Conservation (phyloP, 208 protist genomes). For the Trypanosoma mega region DNA sequence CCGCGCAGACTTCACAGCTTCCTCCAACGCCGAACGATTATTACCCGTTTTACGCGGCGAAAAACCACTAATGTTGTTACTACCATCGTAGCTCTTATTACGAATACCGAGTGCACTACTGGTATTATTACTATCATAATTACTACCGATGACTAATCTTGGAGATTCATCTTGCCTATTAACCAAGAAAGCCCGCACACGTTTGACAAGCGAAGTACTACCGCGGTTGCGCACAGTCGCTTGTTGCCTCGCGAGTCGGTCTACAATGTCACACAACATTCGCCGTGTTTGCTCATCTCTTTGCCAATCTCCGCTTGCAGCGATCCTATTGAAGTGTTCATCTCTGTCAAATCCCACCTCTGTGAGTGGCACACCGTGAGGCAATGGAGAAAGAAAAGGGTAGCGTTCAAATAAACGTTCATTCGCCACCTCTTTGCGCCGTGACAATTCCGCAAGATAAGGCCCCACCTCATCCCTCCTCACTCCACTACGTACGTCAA, state of each 20-base stretch:
- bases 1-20: slow-evolving; percentile 22
- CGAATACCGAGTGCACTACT: too few relatives aligned
- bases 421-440: slow-evolving; percentile 62
- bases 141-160: neutral
- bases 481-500: slow-evolving; percentile 19
- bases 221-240: slow-evolving; percentile 18
- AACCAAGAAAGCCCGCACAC: slow-evolving; percentile 35
- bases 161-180: slow-evolving; percentile 14
- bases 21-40: too few relatives aligned
- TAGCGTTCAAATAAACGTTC: slow-evolving; percentile 57
- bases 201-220: slow-evolving; percentile 22
- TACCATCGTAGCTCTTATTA: neutral
- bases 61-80: slow-evolving; percentile 1
- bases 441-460: slow-evolving; percentile 42
- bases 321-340: slow-evolving; percentile 34
- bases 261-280: slow-evolving; percentile 45
- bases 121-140: neutral
- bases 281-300: slow-evolving; percentile 31
- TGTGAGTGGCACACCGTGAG: slow-evolving; percentile 51
- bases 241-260: slow-evolving; percentile 38
- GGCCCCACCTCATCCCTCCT: slow-evolving; percentile 20
- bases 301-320: slow-evolving; percentile 23
- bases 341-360: slow-evolving; percentile 52
- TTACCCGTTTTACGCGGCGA: too few relatives aligned
- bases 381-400: slow-evolving; percentile 53